A percentile compares a stretch with the other conserved stretches of the same genome.
These are phyloP conservation scores for Metarhizium rileyi DNA, from an alignment of 2,329 filamentous ascomycete genomes.

Conservation along the genomic window DNA sequence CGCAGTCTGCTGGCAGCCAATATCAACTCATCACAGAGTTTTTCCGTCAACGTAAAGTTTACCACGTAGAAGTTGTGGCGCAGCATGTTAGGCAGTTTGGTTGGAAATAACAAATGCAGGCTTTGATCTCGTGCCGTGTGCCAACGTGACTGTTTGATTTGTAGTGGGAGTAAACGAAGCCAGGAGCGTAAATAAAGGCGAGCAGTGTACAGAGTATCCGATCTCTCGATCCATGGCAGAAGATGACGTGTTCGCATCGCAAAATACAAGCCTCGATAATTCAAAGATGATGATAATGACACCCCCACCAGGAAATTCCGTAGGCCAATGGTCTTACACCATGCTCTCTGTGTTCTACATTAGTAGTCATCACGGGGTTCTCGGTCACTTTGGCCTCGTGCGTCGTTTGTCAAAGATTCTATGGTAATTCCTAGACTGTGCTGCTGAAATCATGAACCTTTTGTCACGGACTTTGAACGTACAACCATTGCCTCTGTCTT, in stretches of 20 bases:
- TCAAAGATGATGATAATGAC: constrained; percentile 2
- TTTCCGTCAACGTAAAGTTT: neutral
- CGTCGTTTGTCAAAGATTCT: neutral
- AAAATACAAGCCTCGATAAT: neutral
- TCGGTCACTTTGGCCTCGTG: constrained; percentile 4
- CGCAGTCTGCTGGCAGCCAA: neutral
- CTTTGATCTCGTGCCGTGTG: constrained; percentile 4
- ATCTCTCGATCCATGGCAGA: neutral
- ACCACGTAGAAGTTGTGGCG: neutral
- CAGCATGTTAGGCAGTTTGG: constrained; percentile 5
- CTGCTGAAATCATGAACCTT: no score
- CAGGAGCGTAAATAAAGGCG: neutral
- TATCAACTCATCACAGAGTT: neutral
- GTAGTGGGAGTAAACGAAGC: neutral
- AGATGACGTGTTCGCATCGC: neutral
- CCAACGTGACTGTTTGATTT: constrained; percentile 5
- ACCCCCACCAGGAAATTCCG: neutral
- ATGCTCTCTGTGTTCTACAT: neutral
- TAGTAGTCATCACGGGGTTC: constrained; percentile 1
- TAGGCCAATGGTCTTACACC: constrained; percentile 6
- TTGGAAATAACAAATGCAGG: constrained; percentile 5
- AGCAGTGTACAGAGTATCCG: neutral
- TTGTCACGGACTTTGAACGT: no score
- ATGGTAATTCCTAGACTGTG: neutral
- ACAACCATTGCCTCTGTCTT: no score